phyloP scores from a whole-genome alignment of 495 filamentous ascomycete species.

The Annulohypoxylon nitens region DNA sequence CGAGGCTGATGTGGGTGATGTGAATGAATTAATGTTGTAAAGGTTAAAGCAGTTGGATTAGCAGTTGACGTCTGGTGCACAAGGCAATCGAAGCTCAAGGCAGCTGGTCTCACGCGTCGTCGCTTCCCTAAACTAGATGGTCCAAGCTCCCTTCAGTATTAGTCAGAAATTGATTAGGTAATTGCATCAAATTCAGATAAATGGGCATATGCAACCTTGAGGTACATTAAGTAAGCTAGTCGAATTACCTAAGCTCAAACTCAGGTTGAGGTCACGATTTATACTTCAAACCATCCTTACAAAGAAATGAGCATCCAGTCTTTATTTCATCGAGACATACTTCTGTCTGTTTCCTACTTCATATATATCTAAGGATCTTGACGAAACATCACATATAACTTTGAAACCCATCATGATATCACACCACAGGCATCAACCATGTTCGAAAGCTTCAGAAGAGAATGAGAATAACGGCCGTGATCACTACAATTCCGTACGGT shows the following conservation, averaged over 20 bases:
- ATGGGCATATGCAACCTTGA: neutral
- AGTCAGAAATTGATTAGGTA: slow-evolving; percentile 10
- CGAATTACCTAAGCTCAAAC: neutral
- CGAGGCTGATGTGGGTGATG: slow-evolving; percentile 15
- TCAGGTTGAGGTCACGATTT: neutral
- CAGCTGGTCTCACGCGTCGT: slow-evolving; percentile 54
- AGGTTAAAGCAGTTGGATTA: slow-evolving; percentile 27
- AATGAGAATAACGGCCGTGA: slow-evolving; percentile 21
- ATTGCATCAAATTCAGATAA: neutral
- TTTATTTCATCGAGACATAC: neutral
- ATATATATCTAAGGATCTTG: neutral
- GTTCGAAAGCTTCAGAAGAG: neutral
- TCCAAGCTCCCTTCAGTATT: slow-evolving; percentile 35
- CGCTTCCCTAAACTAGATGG: slow-evolving; percentile 19
- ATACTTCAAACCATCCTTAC: neutral
- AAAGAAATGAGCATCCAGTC: neutral
- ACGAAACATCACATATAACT: neutral
- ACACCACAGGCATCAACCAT: neutral
- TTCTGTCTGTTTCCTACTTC: neutral
- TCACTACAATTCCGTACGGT: slow-evolving; percentile 44
- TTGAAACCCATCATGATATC: neutral
- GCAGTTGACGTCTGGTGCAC: slow-evolving; percentile 40
- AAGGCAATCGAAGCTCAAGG: slow-evolving; percentile 46
- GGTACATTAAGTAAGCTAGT: neutral
- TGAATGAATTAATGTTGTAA: slow-evolving; percentile 21